These are phyloP conservation scores for Calocera viscosa DNA, from an alignment of 768 basidiomycete genomes.

Conservation along the genomic window DNA sequence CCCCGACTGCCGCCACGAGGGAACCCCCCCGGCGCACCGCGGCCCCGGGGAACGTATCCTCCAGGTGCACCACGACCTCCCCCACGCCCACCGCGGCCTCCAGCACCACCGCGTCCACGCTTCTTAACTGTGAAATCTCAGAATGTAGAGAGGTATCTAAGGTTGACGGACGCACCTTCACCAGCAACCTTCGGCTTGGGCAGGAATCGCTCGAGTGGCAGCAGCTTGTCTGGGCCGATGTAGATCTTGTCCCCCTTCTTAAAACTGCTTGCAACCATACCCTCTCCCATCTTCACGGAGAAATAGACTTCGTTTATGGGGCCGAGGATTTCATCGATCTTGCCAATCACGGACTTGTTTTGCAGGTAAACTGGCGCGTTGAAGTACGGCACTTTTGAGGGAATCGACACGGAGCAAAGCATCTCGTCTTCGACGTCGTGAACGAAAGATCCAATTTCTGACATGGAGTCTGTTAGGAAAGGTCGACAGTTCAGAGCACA, in stretches of 20 bases:
- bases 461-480: background rate
- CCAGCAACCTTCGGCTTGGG: conserved; percentile 84
- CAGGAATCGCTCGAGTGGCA: conserved; percentile 91
- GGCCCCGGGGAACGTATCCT: conserved; percentile 29
- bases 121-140: conserved; percentile 26
- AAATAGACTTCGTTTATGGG: conserved; percentile 98
- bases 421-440: conserved; percentile 98
- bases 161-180: conserved; percentile 32
- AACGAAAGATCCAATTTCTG: conserved; percentile 84
- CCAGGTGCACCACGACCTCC: conserved; percentile 23
- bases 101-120: conserved; percentile 34
- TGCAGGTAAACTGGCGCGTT: conserved; percentile 96
- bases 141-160: no score
- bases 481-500: background rate
- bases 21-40: conserved; percentile 24
- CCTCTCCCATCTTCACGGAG: conserved; percentile 91
- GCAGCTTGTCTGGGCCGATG: conserved; percentile 91
- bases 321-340: conserved; percentile 98
- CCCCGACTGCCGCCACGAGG: background rate
- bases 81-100: conserved; percentile 29
- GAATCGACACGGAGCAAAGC: conserved; percentile 75
- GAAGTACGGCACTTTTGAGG: conserved; percentile 95
- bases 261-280: conserved; percentile 91
- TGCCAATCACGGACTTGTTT: conserved; percentile 91
- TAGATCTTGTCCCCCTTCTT: conserved; percentile 97